Evolutionary conservation across 2,329 filamentous ascomycete genomes (phyloP), one percentile per base, ranked within the genome.

Genomic region (Penicillium sp.): DNA sequence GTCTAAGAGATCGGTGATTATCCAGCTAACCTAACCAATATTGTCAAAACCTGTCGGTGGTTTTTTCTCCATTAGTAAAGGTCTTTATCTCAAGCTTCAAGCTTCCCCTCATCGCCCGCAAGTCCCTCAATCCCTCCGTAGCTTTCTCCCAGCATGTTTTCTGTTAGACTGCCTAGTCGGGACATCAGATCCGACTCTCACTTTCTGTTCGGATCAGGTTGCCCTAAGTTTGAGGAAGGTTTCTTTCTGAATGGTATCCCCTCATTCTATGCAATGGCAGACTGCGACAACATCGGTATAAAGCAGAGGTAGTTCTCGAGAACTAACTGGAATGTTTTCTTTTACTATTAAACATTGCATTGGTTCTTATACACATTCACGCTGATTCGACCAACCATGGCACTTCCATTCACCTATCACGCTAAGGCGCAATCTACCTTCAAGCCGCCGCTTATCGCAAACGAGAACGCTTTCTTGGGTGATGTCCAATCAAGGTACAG

Each of bases 381-480:
- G 38, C n/a, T 13, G 9, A 47, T 26, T 14, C 43, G 14, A 14
- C 22, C 29, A n/a, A 71, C 40, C 60, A 78, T 75, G 74, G 53
- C 74, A 31, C 64, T 70, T 50, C 66, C 70, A 37, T 79, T 84
- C 69, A 77, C 75, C 50, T 80, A 87, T 73, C 82, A 79, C 69
- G 66, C 79, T 49, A 78, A 85, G 66, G 84, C 84, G 0, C 84
- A 87, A 69, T 79, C 76, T 26, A 77, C 74, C 38, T 87, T 82
- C 74, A 83, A 87, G 65, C 85, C 85, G 4, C 85, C 85, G 6
- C 79, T 87, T 46, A 85, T 89, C 58, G 83, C 85, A 35, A 86
- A 86, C 64, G 83, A 87, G 59, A 89, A 89, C 66, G 85, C 85
- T 31, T 89, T 79, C 69, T 79, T 89, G 4, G 85, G 85, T 40